Evolutionary conservation across 768 basidiomycete genomes (phyloP), one percentile per base, ranked within the genome.

Genomic region (Calocera viscosa): DNA sequence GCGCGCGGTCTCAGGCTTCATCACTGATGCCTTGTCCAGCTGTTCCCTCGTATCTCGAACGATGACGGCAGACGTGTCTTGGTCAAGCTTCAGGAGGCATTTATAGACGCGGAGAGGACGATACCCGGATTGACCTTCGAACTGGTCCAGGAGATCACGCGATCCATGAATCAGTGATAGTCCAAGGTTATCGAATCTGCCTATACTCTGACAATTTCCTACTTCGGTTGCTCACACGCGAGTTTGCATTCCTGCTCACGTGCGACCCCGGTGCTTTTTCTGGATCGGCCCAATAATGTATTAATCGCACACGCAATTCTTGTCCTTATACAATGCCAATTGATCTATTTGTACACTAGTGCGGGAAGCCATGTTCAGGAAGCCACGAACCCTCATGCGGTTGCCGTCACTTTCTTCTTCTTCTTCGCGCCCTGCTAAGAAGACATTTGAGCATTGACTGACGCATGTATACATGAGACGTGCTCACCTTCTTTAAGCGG

Each of bases 81-180:
- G 64, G 89, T 87, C 67, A 83, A 89, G 64, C 80, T 98, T 12
- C 90, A 96, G 71, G 83, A 90, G 33, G 94, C 96, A 1, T 94
- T 97, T 73, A 90, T 91, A 30, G 92, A 96, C 32, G 94, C 94
- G 14, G 96, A 99, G 78, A 82, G 90, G 68, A 88, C 92, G 66
- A 96, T 98, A 71, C 96, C 96, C 8, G 96, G 96, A 2, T 87
- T 99, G 33, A 90, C 93, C 26, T 79, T 90, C 77, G 95, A 95
- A 68, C 81, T 97, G 63, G 90, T 96, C 65, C 90, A 91, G 73
- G 94, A 96, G 77, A 92, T 94, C 70, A 60, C 53, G 22, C 11
- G 53, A 60, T 60, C 53, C 26, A 60, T 60, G 30, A 60, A 60
- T 32, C 53, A 14, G 53, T 32, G 30, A 60, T 40, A 32, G 14